phyloP scores from a whole-genome alignment of 2,329 filamentous ascomycete species.

The Sclerotinia trifoliorum region DNA sequence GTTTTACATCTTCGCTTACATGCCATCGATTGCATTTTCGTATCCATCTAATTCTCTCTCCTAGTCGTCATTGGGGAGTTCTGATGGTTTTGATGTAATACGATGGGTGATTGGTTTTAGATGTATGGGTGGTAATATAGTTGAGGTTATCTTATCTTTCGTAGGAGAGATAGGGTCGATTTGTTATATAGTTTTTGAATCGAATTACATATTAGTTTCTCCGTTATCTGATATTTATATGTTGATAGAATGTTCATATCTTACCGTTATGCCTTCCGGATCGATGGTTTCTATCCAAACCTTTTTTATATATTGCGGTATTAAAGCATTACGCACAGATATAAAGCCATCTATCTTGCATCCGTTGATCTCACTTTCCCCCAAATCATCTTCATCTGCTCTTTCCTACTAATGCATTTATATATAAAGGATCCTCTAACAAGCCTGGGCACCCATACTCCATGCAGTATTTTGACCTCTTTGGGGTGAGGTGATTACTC shows the following conservation, averaged over 20 bases:
- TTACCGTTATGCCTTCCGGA: background rate
- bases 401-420: too few relatives aligned
- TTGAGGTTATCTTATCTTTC: constrained; percentile 17
- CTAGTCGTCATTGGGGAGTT: background rate
- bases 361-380: too few relatives aligned
- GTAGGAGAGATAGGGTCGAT: constrained; percentile 10
- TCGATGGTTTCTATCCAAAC: too few relatives aligned
- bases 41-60: constrained; percentile 12
- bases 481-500: too few relatives aligned
- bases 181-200: constrained; percentile 3
- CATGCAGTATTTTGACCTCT: too few relatives aligned
- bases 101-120: background rate
- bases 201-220: constrained; percentile 13
- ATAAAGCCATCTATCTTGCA: background rate
- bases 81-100: constrained; percentile 8
- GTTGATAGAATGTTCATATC: background rate
- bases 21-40: constrained; percentile 5
- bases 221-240: background rate
- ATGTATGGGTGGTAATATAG: constrained; percentile 14
- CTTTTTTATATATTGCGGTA: background rate
- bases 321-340: background rate
- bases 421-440: too few relatives aligned
- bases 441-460: too few relatives aligned
- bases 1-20: constrained; percentile 1
- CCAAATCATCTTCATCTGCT: too few relatives aligned